A percentile compares a stretch with the other conserved stretches of the same genome.
Conservation (phyloP, 139 green algal species). For the Desmodesmus armatus region DNA sequence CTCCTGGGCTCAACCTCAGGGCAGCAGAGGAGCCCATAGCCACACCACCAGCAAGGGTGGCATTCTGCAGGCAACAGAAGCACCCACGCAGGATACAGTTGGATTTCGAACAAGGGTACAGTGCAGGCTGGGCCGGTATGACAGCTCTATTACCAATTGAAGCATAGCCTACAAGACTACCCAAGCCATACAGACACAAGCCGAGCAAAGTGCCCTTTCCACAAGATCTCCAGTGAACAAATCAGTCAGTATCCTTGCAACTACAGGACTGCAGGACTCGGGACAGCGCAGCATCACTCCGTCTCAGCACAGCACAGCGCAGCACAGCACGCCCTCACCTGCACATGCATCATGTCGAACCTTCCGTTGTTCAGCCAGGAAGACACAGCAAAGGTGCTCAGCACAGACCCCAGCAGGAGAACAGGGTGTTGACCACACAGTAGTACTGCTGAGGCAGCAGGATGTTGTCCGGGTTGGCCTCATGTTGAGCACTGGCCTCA, state of each 20-base stretch:
- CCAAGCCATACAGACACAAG: no score
- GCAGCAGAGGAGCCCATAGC: slow-evolving; percentile 71
- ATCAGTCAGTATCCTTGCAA: no score
- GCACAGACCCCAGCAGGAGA: slow-evolving; percentile 63
- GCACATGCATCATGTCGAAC: slow-evolving; percentile 70
- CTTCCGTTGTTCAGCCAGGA: slow-evolving; percentile 46
- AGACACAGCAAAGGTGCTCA: slow-evolving; percentile 62
- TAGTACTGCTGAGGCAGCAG: slow-evolving; percentile 35
- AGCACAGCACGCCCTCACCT: slow-evolving; percentile 18
- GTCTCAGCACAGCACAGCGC: background rate
- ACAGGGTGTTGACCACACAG: slow-evolving; percentile 71
- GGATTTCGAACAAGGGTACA: background rate
- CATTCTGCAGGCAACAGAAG: slow-evolving; percentile 30
- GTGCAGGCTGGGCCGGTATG: no score
- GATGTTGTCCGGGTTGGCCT: background rate
- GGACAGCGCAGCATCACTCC: background rate
- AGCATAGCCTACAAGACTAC: no score
- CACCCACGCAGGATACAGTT: background rate
- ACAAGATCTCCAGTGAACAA: no score
- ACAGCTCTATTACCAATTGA: no score
- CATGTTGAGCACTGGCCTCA: no score
- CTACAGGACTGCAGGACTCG: no score
- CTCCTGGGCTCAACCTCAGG: slow-evolving; percentile 51
- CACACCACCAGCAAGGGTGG: slow-evolving; percentile 63
- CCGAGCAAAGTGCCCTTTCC: no score